Evolutionary conservation across 345 rosid species (phyloP), one percentile per base, ranked within the genome.

Genomic region (Turnera subulata): DNA sequence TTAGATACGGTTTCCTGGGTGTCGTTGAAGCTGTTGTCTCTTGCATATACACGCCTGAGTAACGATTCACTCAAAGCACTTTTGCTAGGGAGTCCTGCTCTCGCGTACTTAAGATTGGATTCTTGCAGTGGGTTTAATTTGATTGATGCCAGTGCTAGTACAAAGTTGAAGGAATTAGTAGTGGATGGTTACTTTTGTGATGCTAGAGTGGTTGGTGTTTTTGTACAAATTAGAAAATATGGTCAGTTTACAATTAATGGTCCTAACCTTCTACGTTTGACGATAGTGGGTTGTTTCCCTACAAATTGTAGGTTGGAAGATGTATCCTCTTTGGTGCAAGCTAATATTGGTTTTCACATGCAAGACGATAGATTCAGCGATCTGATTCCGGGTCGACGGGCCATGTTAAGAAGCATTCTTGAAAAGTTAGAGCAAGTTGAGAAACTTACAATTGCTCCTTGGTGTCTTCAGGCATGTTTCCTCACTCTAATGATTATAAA

Each of bases 1-100:
- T 2, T n/a, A n/a, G n/a, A n/a, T n/a, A n/a, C n/a, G 21, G 35
- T 59, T 59, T 48, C 53, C 15, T 59, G 63, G 54, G 19, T 4
- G 18, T 46, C 42, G 16, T 23, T 59, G 18, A 59, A 22, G 18
- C 26, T 12, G 14, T 20, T 59, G 38, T 59, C 54, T 5, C 32
- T 59, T 14, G 2, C 18, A 8, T 6, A 15, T 22, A 1, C 35
- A 10, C 5, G 1, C 0, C 9, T 35, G 32, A 32, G 32, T 15
- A 20, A 35, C 19, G 55, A 33, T 6, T 22, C 17, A 4, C 32
- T 48, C 5, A 35, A 23, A 47, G 21, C 4, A 17, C 21, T 59
- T 15, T 37, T 48, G 2, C 14, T 7, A 13, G 55, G 54, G 12
- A 33, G 55, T 49, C 54, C 55, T 7, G 9, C 23, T 21, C 45